Evolutionary conservation across 768 basidiomycete genomes (phyloP).

Genomic region (Podaxis rugospora): DNA sequence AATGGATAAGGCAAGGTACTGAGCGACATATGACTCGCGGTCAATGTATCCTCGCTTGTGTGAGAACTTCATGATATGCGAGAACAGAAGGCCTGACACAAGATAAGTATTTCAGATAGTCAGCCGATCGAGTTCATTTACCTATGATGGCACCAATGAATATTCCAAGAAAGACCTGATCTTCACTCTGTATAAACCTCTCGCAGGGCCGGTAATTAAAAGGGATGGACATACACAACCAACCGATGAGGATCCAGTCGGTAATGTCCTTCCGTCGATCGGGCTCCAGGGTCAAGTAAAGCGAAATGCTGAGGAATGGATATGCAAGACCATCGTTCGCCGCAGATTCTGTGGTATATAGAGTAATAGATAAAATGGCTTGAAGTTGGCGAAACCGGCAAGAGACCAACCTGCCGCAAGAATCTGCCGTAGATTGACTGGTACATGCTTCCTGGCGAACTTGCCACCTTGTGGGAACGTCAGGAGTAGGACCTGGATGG

Average conservation of each 20-base stretch:
- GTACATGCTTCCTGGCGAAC: conserved; percentile 68
- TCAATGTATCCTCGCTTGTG: conserved; percentile 25
- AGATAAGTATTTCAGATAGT: not conserved
- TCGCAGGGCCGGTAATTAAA: not conserved
- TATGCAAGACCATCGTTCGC: conserved; percentile 96
- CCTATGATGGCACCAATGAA: conserved; percentile 57
- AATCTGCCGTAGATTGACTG: conserved; percentile 70
- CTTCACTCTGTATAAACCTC: conserved; percentile 27
- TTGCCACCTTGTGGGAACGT: conserved; percentile 47
- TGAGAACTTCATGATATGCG: conserved; percentile 60
- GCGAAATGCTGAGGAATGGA: conserved; percentile 81
- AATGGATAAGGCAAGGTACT: conserved; percentile 65
- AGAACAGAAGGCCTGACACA: conserved; percentile 49
- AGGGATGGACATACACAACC: conserved; percentile 54
- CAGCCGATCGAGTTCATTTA: conserved; percentile 16
- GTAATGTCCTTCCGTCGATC: conserved; percentile 60
- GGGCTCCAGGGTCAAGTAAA: conserved; percentile 78
- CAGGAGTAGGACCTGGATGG: not conserved
- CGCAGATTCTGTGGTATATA: conserved; percentile 60
- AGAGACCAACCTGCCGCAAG: conserved; percentile 46
- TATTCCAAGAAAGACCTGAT: conserved; percentile 77
- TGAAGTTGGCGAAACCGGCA: not conserved
- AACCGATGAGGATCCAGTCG: conserved; percentile 85
- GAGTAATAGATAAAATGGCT: not conserved
- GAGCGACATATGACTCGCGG: conserved; percentile 74